Base-by-base conservation (phyloP, 306 rosid genomes). In the Trichosanthes truncata region DNA sequence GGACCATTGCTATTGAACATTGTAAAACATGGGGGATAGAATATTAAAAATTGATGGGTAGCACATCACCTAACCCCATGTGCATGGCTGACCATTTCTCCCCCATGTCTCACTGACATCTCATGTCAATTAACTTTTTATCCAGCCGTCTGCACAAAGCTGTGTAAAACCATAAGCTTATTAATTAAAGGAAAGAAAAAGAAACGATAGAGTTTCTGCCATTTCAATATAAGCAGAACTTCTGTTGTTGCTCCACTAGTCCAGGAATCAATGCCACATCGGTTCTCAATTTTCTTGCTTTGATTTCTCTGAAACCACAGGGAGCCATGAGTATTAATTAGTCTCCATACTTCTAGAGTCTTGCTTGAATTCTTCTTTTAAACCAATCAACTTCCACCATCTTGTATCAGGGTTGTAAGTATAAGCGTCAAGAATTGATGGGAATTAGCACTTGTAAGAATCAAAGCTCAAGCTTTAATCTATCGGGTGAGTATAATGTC, bases 21-120 rank as follows among this genome's bases (percentile, higher is more conserved):
- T 23, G 11, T 13, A 72, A 48, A 43, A 71, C 40, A 73, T 26
- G 60, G 10, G 21, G 18, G 3, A 26, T 20, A 41, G 25, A 20
- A 68, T 10, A 68, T 41, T 41, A 40, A 23, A 68, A 41, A 73
- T 43, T 26, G 78, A 73, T 26, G 78, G 57, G 40, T 14, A 45
- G 38, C 14, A 23, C 59, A 72, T 43, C 56, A 61, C 86, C 84
- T 81, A 80, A 38, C 63, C 82, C 89, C 76, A 89, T 84, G 89
- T 84, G 88, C 81, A 81, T 74, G 75, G 81, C 82, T 83, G 81
- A 45, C 83, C 72, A 73, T 23, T 48, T 73, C 43, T 45, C 60
- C 78, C n/a, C 77, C 43, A 13, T 33, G 20, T 4, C n/a, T 52
- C 49, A 67, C 26, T 67, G 26, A 20, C 49, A 15, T 38, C 25